Base-by-base conservation (phyloP, 1,284 basidiomycete genomes). In the Puccinia hordei region DNA sequence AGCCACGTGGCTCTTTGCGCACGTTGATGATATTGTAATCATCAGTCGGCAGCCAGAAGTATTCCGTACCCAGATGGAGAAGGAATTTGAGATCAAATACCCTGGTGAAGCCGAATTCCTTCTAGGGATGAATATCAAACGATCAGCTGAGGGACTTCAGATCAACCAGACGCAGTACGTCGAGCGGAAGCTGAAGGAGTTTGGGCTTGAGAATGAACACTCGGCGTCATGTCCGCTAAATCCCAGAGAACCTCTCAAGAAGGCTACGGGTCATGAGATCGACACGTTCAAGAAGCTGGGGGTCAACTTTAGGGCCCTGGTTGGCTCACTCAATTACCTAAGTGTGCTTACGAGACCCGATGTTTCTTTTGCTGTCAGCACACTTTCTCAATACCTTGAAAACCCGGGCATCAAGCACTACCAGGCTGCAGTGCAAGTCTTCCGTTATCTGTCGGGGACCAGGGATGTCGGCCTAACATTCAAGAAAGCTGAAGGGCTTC, bases 231-330 rank as follows among this genome's bases (percentile, higher is more conserved):
- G 59, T 30, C 59, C 59, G 3, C 2, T 63, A 12, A 79, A 65
- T 81, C 82, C 84, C 83, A 85, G 83, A 91, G 93, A 92, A 95
- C 95, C 81, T 96, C 86, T 81, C n/a, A n/a, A n/a, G 24, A 22
- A 55, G 17, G 19, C 53, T 8, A 15, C 53, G 17, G 17, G 6
- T 55, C 6, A 55, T 22, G 53, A 55, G 8, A 8, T 8, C 15
- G 30, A 2, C 2, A 30, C 10, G 10, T 33, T 63, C 30, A 17
- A 2, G 24, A 17, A 8, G 3, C 9, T 33, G 17, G 30, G 30
- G 2, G 8, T 63, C 59, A 63, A 33, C 17, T 63, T 13, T 17
- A 2, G 59, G 6, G 59, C 59, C 22, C 30, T 63, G 12, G 17
- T 63, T 6, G 59, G 59, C 6, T 63, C 30, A 17, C 59, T 63